Conservation (phyloP, 2,329 filamentous ascomycete species). For the Metarhizium album region DNA sequence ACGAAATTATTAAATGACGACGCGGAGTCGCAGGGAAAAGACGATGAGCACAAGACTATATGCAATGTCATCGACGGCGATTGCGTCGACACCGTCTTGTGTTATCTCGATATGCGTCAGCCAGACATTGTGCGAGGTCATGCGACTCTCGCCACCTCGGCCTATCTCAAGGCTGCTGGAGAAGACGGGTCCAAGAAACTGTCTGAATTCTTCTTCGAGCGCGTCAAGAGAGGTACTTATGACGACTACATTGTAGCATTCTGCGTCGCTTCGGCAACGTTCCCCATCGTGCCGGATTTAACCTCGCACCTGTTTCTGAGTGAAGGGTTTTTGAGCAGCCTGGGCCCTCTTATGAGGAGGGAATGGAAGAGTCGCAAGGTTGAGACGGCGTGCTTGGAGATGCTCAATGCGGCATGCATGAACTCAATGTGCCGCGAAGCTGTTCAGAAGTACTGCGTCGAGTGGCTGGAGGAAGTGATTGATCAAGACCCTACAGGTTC, state of each 20-base stretch:
- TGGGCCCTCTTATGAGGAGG: conserved; percentile 66
- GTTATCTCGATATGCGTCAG: conserved; percentile 76
- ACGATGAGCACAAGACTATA: conserved; percentile 34
- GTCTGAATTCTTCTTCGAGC: conserved; percentile 61
- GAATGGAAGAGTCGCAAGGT: conserved; percentile 79
- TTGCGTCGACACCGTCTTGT: conserved; percentile 75
- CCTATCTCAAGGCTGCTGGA: conserved; percentile 68
- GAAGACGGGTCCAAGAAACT: conserved; percentile 61
- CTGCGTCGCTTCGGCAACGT: conserved; percentile 80
- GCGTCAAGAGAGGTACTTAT: conserved; percentile 63
- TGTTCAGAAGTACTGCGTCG: conserved; percentile 71
- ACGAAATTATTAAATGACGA: conserved; percentile 51
- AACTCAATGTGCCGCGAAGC: conserved; percentile 72
- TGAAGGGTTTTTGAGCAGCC: conserved; percentile 70
- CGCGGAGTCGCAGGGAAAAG: conserved; percentile 30
- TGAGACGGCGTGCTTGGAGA: conserved; percentile 75
- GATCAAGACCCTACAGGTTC: conserved; percentile 55
- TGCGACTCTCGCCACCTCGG: conserved; percentile 70
- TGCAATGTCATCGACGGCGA: conserved; percentile 59
- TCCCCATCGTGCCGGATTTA: conserved; percentile 71
- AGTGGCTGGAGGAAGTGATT: conserved; percentile 80
- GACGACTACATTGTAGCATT: conserved; percentile 88
- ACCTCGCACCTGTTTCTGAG: conserved; percentile 74
- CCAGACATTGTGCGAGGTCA: conserved; percentile 64
- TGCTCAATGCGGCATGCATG: conserved; percentile 87